Conservation (phyloP, 2,329 filamentous ascomycete species). For the Clonostachys byssicola region DNA sequence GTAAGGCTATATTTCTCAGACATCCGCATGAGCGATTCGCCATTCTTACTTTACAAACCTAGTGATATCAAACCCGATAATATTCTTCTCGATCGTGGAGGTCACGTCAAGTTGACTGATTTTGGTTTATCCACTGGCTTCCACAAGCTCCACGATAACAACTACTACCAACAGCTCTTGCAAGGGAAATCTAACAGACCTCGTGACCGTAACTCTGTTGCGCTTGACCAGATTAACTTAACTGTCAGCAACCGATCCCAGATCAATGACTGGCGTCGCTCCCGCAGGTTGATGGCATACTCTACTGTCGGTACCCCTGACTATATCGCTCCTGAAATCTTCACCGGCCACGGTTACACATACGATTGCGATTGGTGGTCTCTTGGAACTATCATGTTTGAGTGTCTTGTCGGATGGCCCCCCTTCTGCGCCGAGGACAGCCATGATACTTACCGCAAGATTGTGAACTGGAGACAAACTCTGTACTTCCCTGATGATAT, state of each 20-base stretch:
- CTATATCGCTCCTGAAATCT: slow-evolving; percentile 98
- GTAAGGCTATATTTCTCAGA: slow-evolving; percentile 43
- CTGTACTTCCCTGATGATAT: slow-evolving; percentile 97
- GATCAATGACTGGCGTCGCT: slow-evolving; percentile 98
- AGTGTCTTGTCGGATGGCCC: slow-evolving; percentile 97
- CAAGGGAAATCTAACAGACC: slow-evolving; percentile 71
- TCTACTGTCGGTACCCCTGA: slow-evolving; percentile 97
- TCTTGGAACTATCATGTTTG: slow-evolving; percentile 98
- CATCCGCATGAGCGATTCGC: not conserved
- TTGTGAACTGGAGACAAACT: slow-evolving; percentile 95
- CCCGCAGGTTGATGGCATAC: slow-evolving; percentile 91
- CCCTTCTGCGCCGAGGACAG: slow-evolving; percentile 98
- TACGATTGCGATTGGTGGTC: slow-evolving; percentile 99
- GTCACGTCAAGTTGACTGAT: slow-evolving; percentile 97
- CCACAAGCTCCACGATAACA: slow-evolving; percentile 96
- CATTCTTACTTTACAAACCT: not conserved
- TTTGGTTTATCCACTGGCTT: slow-evolving; percentile 97
- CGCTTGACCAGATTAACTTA: slow-evolving; percentile 95
- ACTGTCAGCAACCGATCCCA: slow-evolving; percentile 96
- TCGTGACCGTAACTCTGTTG: slow-evolving; percentile 86
- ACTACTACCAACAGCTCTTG: slow-evolving; percentile 95
- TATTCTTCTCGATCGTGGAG: slow-evolving; percentile 89
- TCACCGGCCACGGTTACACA: slow-evolving; percentile 92
- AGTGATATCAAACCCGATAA: slow-evolving; percentile 99
- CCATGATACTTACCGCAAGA: slow-evolving; percentile 97